Conservation (phyloP, 768 basidiomycete genomes). For the Mycena alexandri region DNA sequence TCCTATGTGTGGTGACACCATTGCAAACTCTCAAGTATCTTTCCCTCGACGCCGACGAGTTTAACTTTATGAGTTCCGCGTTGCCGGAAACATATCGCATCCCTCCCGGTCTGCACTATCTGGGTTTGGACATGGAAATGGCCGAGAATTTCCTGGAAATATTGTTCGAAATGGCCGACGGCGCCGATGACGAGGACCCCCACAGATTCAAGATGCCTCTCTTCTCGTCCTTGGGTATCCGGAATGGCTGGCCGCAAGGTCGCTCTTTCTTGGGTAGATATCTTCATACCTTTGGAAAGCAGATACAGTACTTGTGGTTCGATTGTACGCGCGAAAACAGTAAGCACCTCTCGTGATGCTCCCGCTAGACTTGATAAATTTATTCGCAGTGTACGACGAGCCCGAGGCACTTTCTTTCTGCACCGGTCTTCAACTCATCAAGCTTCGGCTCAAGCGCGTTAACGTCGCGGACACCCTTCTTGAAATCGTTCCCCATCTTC, state of each 20-base stretch:
- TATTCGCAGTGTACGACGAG: not conserved
- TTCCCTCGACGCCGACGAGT: not conserved
- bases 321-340: slow-evolving; percentile 16
- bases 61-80: not conserved
- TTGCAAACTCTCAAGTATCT: slow-evolving; percentile 4
- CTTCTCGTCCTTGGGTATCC: slow-evolving; percentile 10
- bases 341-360: not conserved
- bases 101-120: not conserved
- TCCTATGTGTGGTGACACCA: not conserved
- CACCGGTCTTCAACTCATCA: slow-evolving; percentile 6
- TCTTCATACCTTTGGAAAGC: not conserved
- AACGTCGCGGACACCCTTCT: slow-evolving; percentile 3
- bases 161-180: not conserved
- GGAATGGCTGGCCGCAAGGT: slow-evolving; percentile 14
- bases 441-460: slow-evolving; percentile 1
- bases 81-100: slow-evolving; percentile 7
- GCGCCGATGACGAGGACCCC: not conserved
- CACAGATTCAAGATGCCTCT: not conserved
- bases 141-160: slow-evolving; percentile 10
- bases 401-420: slow-evolving; percentile 6
- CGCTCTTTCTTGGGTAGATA: slow-evolving; percentile 11
- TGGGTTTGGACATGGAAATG: slow-evolving; percentile 5
- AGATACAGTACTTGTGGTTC: not conserved
- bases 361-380: not conserved
- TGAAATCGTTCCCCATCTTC: not conserved